Evolutionary conservation across 371 early-diverging fungal species (phyloP).

Genomic region (Dichotomocladium elegans): DNA sequence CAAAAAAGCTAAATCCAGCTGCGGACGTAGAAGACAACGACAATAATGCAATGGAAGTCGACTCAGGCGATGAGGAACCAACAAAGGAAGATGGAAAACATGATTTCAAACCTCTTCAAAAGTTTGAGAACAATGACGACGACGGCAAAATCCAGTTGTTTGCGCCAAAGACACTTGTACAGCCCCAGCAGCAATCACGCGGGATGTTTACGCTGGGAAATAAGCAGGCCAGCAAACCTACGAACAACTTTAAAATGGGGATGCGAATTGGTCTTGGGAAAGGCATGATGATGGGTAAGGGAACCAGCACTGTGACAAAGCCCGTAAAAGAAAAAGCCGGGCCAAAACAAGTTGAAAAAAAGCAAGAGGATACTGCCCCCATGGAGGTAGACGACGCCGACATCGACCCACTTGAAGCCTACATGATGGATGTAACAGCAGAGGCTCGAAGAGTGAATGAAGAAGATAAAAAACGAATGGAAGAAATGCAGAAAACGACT

Average conservation of each 20-base stretch:
- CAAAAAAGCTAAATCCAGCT: constrained; percentile 23
- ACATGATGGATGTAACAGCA: constrained; percentile 78
- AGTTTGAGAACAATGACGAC: constrained; percentile 9
- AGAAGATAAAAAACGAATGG: constrained; percentile 51
- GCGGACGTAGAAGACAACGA: constrained; percentile 23
- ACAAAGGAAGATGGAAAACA: constrained; percentile 21
- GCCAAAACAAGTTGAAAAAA: constrained; percentile 2
- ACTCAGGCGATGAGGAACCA: constrained; percentile 4
- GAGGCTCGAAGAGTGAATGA: constrained; percentile 71
- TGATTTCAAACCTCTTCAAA: constrained; percentile 29
- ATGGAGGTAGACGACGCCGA: constrained; percentile 23
- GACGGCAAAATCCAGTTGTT: constrained; percentile 15
- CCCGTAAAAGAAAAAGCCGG: constrained; percentile 4
- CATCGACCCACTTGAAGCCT: constrained; percentile 79
- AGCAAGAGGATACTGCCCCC: not conserved
- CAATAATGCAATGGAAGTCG: constrained; percentile 15
- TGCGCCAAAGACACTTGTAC: constrained; percentile 7
- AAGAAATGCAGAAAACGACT: constrained; percentile 17
- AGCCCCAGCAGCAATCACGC: constrained; percentile 2
- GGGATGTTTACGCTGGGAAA: not conserved
- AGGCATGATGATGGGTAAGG: constrained; percentile 13
- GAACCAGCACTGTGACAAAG: not conserved
- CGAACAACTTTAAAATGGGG: not conserved
- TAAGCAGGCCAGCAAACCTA: not conserved
- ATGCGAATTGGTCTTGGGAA: constrained; percentile 43